Conservation (phyloP, 441 rosid species). For the Adansonia rubrostipa region DNA sequence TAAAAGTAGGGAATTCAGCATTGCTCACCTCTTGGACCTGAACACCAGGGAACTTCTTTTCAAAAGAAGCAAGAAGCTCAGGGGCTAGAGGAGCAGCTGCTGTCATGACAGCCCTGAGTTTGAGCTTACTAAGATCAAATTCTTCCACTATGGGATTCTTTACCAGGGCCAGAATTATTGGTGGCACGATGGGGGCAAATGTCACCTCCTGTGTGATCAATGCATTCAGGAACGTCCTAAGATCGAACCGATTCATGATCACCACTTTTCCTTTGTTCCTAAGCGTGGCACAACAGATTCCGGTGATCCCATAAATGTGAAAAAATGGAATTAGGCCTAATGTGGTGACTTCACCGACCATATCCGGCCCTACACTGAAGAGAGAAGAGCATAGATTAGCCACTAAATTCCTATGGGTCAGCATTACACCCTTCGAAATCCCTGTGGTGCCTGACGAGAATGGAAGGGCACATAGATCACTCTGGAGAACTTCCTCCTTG, state of each 20-base stretch:
- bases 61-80: constrained; percentile 70
- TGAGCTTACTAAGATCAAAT: constrained; percentile 78
- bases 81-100: constrained; percentile 95
- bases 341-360: constrained; percentile 60
- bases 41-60: constrained; percentile 76
- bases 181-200: constrained; percentile 92
- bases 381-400: constrained; percentile 86
- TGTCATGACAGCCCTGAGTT: constrained; percentile 77
- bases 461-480: constrained; percentile 87
- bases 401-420: constrained; percentile 77
- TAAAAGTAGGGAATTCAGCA: background rate
- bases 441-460: constrained; percentile 98
- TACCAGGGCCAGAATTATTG: constrained; percentile 72
- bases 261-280: constrained; percentile 93
- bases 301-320: constrained; percentile 80
- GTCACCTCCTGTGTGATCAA: constrained; percentile 72
- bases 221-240: constrained; percentile 70
- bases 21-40: constrained; percentile 78
- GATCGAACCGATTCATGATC: constrained; percentile 70
- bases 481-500: constrained; percentile 50
- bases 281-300: constrained; percentile 82
- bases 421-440: constrained; percentile 85
- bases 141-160: constrained; percentile 83
- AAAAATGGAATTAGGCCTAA: constrained; percentile 83
- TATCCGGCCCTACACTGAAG: constrained; percentile 67